phyloP scores from a whole-genome alignment of 169 alveolate genomes.

The Eimeria maxima region DNA sequence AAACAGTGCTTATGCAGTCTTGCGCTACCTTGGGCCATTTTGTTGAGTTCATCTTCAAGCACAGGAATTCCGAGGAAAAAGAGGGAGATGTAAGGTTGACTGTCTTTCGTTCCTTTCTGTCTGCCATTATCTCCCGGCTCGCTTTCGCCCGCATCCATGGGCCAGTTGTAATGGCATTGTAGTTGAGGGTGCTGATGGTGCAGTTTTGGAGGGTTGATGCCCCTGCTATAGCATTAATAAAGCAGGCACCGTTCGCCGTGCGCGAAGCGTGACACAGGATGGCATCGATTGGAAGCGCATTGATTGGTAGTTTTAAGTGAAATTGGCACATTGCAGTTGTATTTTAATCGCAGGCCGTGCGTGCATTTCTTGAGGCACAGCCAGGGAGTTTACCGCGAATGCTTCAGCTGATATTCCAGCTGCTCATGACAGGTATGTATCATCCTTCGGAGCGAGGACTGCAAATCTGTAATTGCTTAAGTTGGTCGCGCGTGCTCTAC shows the following conservation, averaged over 20 bases:
- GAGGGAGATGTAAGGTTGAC: conserved; percentile 75
- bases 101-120: background rate
- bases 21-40: conserved; percentile 85
- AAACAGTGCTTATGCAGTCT: conserved; percentile 86
- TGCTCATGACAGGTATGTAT: conserved; percentile 89
- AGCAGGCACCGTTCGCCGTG: background rate
- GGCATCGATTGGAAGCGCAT: background rate
- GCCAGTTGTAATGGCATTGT: background rate
- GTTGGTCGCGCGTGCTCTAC: background rate
- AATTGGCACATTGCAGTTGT: background rate
- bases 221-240: background rate
- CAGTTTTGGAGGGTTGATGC: background rate
- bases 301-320: background rate
- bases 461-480: background rate
- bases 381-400: conserved; percentile 91
- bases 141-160: background rate
- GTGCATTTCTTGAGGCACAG: conserved; percentile 88
- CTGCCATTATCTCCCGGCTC: background rate
- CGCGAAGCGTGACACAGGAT: background rate
- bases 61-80: conserved; percentile 68
- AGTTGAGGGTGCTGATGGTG: background rate
- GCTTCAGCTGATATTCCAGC: conserved; percentile 91
- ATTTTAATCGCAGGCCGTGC: conserved; percentile 85
- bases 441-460: background rate
- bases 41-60: conserved; percentile 79